Conservation (phyloP, 768 basidiomycete species). For the Hydnomerulius pinastri region DNA sequence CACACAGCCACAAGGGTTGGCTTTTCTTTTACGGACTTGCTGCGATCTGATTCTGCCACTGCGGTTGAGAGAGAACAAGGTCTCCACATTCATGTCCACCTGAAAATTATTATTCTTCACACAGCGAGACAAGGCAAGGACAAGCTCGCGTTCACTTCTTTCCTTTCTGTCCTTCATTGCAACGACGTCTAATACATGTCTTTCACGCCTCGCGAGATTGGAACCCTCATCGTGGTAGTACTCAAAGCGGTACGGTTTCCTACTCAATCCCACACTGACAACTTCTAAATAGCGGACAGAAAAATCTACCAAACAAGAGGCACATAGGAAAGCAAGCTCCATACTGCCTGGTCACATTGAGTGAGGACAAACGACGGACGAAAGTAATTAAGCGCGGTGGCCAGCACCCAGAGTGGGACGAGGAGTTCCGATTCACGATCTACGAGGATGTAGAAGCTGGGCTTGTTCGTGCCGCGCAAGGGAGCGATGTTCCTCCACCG, state of each 20-base stretch:
- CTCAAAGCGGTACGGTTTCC: constrained; percentile 80
- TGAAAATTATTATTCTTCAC: constrained; percentile 7
- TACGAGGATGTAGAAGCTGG: constrained; percentile 70
- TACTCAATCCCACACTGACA: constrained; percentile 1
- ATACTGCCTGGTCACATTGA: constrained; percentile 79
- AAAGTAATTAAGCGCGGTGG: constrained; percentile 96
- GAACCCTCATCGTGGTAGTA: constrained; percentile 91
- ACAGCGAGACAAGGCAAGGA: constrained; percentile 17
- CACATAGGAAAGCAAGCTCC: constrained; percentile 98
- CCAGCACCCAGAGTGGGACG: constrained; percentile 99
- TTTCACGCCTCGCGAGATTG: constrained; percentile 71
- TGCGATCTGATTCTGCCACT: neutral
- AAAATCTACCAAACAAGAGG: constrained; percentile 86
- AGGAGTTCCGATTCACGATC: constrained; percentile 91
- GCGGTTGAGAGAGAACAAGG: neutral
- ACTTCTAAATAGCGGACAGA: constrained; percentile 46
- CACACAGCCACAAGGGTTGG: neutral
- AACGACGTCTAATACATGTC: constrained; percentile 46
- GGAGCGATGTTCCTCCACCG: constrained; percentile 58
- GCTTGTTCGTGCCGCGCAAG: constrained; percentile 42
- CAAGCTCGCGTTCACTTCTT: constrained; percentile 3
- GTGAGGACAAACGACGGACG: constrained; percentile 84
- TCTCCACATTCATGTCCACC: constrained; percentile 16
- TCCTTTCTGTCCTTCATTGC: constrained; percentile 1
- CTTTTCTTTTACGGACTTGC: neutral